These are phyloP conservation scores for Alternaria sp. DNA, from an alignment of 2,329 filamentous ascomycete species.

Conservation along the genomic window DNA sequence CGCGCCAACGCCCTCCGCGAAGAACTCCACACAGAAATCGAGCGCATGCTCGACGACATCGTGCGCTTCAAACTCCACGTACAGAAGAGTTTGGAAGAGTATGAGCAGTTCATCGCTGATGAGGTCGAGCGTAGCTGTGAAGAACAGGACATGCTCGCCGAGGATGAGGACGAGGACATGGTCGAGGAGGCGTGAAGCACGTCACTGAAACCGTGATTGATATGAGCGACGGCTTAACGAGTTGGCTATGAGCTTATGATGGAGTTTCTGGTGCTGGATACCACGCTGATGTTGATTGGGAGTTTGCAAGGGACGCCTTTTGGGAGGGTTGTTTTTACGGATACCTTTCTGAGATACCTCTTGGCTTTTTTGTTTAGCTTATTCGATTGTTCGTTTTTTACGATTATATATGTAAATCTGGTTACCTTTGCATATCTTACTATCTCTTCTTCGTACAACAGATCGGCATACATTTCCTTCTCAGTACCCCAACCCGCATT, in stretches of 20 bases:
- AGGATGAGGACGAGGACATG: constrained; percentile 32
- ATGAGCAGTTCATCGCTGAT: constrained; percentile 90
- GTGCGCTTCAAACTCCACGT: constrained; percentile 99
- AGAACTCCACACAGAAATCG: constrained; percentile 95
- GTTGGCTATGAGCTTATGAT: constrained; percentile 5
- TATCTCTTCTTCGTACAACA: not conserved
- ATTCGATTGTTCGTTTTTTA: constrained; percentile 1
- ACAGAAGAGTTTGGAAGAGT: constrained; percentile 90
- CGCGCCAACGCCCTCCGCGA: constrained; percentile 85
- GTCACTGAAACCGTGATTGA: not conserved
- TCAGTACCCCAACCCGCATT: not conserved
- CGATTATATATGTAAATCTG: constrained; percentile 11
- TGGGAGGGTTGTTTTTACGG: not conserved
- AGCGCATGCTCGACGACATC: constrained; percentile 93
- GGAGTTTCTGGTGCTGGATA: not conserved
- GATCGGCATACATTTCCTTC: not conserved
- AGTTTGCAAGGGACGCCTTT: not conserved
- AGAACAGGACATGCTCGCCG: constrained; percentile 53
- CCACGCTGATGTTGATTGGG: not conserved
- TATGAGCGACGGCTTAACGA: not conserved
- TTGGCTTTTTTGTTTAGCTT: not conserved
- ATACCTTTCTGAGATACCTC: constrained; percentile 13
- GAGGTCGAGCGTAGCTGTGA: constrained; percentile 76
- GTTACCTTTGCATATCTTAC: not conserved
- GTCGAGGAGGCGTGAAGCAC: constrained; percentile 1